phyloP scores from a whole-genome alignment of 1,139 yeast species.

The Taiozyma sp. region DNA sequence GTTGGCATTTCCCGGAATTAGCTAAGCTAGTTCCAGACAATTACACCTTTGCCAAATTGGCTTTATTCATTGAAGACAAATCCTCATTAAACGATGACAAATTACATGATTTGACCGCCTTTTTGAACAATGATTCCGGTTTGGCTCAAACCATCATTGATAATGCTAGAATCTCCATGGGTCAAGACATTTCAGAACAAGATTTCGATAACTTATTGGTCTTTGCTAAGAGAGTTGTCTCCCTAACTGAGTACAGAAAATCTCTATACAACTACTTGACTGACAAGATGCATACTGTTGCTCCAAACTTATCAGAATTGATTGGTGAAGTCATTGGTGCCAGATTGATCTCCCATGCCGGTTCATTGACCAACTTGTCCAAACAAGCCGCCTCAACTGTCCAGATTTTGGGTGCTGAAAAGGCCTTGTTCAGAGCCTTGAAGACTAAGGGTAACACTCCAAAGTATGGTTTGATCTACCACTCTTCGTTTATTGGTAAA shows the following conservation, averaged over 20 bases:
- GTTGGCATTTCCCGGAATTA: slow-evolving; percentile 99
- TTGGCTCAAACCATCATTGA: slow-evolving; percentile 89
- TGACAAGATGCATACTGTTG: slow-evolving; percentile 96
- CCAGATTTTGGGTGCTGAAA: slow-evolving; percentile 98
- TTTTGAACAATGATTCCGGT: slow-evolving; percentile 90
- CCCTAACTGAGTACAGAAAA: slow-evolving; percentile 87
- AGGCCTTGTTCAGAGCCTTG: slow-evolving; percentile 96
- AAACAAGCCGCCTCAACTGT: slow-evolving; percentile 99
- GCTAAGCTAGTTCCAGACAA: slow-evolving; percentile 94
- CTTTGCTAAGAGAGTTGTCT: slow-evolving; percentile 92
- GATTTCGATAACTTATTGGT: slow-evolving; percentile 88
- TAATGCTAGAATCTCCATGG: slow-evolving; percentile 96
- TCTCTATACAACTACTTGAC: slow-evolving; percentile 82
- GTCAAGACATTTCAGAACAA: slow-evolving; percentile 92
- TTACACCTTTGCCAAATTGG: slow-evolving; percentile 79
- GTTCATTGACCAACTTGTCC: slow-evolving; percentile 91
- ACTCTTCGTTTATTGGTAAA: slow-evolving; percentile 93
- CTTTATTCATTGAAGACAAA: slow-evolving; percentile 83
- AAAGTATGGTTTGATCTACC: slow-evolving; percentile 95
- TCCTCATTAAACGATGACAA: slow-evolving; percentile 76
- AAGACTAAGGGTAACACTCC: slow-evolving; percentile 99
- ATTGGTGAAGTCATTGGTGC: slow-evolving; percentile 99
- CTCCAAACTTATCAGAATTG: slow-evolving; percentile 93
- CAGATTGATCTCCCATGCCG: slow-evolving; percentile 95
- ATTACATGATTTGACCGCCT: slow-evolving; percentile 82